Evolutionary conservation across 2,329 filamentous ascomycete genomes (phyloP).

Genomic region (Microdochium trichocladiopsis): DNA sequence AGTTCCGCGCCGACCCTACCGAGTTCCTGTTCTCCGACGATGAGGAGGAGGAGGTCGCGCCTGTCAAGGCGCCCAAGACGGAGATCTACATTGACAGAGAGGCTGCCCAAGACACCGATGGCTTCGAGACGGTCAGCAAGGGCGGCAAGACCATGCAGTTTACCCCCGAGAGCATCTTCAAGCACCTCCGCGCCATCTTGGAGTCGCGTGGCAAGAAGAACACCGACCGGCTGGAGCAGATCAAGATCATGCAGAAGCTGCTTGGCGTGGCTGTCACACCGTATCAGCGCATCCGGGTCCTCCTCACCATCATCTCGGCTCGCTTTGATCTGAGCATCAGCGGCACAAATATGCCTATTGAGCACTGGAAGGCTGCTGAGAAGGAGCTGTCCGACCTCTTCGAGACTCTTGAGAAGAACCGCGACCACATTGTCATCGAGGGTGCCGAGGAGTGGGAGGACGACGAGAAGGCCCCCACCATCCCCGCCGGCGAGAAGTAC

Average conservation of each 20-base stretch:
- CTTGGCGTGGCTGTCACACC: conserved; percentile 81
- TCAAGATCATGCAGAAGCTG: conserved; percentile 95
- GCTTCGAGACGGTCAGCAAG: conserved; percentile 82
- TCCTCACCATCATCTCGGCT: conserved; percentile 85
- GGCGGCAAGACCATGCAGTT: conserved; percentile 86
- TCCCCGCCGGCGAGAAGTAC: conserved; percentile 67
- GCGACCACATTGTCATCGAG: conserved; percentile 80
- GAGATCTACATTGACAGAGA: conserved; percentile 37
- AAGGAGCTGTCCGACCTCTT: conserved; percentile 76
- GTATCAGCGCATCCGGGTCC: conserved; percentile 89
- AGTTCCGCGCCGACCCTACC: conserved; percentile 63
- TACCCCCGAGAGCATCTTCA: conserved; percentile 96
- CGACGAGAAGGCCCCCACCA: conserved; percentile 82
- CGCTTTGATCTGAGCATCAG: conserved; percentile 88
- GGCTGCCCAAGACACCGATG: conserved; percentile 59
- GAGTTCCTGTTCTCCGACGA: conserved; percentile 49
- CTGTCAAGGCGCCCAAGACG: conserved; percentile 35
- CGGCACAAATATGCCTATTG: conserved; percentile 78
- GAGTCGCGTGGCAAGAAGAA: conserved; percentile 99
- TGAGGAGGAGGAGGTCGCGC: conserved; percentile 54
- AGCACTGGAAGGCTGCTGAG: conserved; percentile 95
- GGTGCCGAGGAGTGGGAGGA: conserved; percentile 98
- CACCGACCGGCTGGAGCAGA: conserved; percentile 90
- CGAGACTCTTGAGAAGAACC: conserved; percentile 69
- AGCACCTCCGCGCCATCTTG: conserved; percentile 87